Percentiles rank a stretch among this genome's conserved stretches.
These are phyloP conservation scores for Globisporangium paddicum DNA, from an alignment of 352 stramenopile species.

Conservation along the genomic window DNA sequence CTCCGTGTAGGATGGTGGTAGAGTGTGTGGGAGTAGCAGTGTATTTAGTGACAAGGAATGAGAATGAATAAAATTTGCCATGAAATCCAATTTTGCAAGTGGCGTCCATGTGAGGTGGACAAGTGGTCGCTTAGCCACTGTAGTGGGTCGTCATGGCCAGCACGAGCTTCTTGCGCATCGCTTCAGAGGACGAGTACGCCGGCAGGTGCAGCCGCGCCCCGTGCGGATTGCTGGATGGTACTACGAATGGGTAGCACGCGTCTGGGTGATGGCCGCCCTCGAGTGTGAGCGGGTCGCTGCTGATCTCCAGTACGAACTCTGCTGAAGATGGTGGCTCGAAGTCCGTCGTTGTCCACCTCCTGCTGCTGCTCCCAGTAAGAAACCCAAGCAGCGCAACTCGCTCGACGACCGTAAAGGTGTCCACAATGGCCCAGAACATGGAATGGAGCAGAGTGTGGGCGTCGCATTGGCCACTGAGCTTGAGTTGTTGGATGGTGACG, in stretches of 20 bases:
- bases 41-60: conserved; percentile 8
- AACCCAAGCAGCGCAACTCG: conserved; percentile 38
- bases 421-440: conserved; percentile 43
- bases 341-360: background rate
- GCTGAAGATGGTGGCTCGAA: background rate
- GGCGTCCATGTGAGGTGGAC: background rate
- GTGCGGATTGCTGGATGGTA: conserved; percentile 17
- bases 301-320: conserved; percentile 42
- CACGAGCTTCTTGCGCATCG: conserved; percentile 54
- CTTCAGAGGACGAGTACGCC: conserved; percentile 40
- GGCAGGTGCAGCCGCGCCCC: conserved; percentile 47
- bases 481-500: conserved; percentile 20
- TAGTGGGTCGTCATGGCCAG: conserved; percentile 44
- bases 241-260: conserved; percentile 53
- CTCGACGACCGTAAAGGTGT: conserved; percentile 43
- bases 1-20: background rate
- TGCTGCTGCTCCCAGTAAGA: conserved; percentile 22
- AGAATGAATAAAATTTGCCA: background rate
- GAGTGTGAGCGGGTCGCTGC: conserved; percentile 26
- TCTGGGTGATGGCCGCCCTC: conserved; percentile 47
- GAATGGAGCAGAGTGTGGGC: conserved; percentile 20
- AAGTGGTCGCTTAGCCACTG: background rate
- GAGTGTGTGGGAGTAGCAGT: conserved; percentile 5
- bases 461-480: conserved; percentile 26
- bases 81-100: too few species aligned